Evolutionary conservation across 495 filamentous ascomycete species (phyloP), one percentile per base, ranked within the genome.

Genomic region (Venustampulla echinocandica): DNA sequence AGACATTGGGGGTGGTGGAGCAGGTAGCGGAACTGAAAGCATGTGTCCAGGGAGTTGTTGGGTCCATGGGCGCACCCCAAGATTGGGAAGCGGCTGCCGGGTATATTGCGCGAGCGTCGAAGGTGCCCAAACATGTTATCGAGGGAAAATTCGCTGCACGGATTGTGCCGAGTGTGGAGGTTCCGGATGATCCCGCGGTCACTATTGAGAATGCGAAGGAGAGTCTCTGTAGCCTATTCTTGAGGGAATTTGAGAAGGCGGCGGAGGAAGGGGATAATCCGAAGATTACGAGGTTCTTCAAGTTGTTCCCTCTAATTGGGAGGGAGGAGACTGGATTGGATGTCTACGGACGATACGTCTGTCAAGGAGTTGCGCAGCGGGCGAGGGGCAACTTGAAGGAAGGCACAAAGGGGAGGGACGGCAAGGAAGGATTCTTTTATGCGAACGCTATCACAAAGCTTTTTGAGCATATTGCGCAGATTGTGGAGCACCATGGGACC

Each of bases 21-120:
- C 90, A 95, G 62, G 93, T 98, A 4, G 81, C 86, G 6, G 92
- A 98, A 67, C 82, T 98, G 38, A 96, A 96, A 63, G 80, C 90
- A 5, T 98, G 92, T 58, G 86, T 97, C 32, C 76, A 95, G 15
- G 93, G 92, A n/a, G 89, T 97, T 20, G 79, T 86, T 11, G 90
- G 87, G 14, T 90, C 85, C 32, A 97, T 98, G 92, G 93, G 92
- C 10, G 92, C 88, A 1, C 84, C 93, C 30, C 92, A 98, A 64
- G 93, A 97, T 65, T 98, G 93, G 93, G 92, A 98, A 67, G 90
- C 83, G 0, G 92, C 92, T 3, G 92, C 92, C 30, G 83, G 75
- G 25, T 97, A 95, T 62, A 73, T 97, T 33, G 77, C 81, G 41
- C 81, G 92, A 10, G 87, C 93, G 3, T 74, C 77, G 33, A 77